phyloP scores from a whole-genome alignment of 2,329 filamentous ascomycete genomes.

The Aspergillus sp. region DNA sequence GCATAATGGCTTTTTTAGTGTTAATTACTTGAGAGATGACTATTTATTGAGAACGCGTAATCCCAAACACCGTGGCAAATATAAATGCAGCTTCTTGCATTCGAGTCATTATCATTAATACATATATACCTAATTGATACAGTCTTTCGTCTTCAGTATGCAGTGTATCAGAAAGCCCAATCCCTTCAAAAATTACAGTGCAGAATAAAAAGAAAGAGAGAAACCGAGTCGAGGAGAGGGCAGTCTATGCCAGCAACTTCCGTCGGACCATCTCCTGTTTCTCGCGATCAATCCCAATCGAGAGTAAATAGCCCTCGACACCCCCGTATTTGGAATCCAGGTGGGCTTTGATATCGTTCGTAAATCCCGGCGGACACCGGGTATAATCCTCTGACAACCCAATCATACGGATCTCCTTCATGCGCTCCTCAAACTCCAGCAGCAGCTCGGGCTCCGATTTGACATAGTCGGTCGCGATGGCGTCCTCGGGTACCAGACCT shows the following conservation, averaged over 20 bases:
- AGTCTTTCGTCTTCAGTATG: neutral
- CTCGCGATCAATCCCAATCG: conserved; percentile 53
- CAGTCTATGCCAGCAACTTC: conserved; percentile 18
- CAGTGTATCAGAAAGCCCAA: no score
- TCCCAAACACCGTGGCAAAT: no score
- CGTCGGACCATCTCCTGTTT: conserved; percentile 37
- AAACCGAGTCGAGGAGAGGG: neutral
- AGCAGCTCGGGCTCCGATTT: conserved; percentile 59
- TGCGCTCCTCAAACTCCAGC: conserved; percentile 57
- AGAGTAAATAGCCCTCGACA: conserved; percentile 59
- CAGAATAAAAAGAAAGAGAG: conserved; percentile 2
- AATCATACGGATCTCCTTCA: conserved; percentile 65
- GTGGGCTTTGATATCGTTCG: conserved; percentile 54
- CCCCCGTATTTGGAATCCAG: conserved; percentile 62
- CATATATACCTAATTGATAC: conserved; percentile 1
- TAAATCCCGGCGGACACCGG: conserved; percentile 60
- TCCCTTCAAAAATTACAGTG: neutral
- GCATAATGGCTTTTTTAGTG: no score
- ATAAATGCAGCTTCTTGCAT: neutral
- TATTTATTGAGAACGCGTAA: neutral
- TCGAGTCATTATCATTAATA: conserved; percentile 9
- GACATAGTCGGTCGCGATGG: conserved; percentile 68
- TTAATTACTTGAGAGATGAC: neutral
- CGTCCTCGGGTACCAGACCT: conserved; percentile 47
- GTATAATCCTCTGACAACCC: conserved; percentile 72